Conservation (phyloP, 2,329 filamentous ascomycete genomes). For the Purpureocillium takamizusanense region DNA sequence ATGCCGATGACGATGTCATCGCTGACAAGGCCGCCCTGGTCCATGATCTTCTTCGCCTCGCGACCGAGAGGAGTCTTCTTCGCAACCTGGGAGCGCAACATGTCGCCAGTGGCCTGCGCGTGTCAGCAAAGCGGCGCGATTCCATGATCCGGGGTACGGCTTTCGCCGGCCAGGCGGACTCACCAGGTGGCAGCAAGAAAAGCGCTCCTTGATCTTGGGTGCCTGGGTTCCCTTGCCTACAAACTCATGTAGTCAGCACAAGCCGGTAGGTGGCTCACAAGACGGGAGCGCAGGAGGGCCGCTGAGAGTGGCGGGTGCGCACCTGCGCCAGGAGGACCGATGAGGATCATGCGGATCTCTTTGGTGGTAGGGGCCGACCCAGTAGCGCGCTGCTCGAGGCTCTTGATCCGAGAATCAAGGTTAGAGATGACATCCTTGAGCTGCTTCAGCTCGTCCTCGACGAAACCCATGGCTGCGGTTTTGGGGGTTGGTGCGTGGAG, state of each 20-base stretch:
- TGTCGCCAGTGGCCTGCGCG: slow-evolving; percentile 86
- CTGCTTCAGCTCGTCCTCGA: slow-evolving; percentile 76
- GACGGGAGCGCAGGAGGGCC: too few species aligned
- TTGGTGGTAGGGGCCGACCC: slow-evolving; percentile 43
- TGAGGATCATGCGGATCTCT: slow-evolving; percentile 90
- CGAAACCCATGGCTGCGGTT: slow-evolving; percentile 69
- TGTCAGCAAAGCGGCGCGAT: slow-evolving; percentile 3
- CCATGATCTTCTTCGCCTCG: slow-evolving; percentile 99
- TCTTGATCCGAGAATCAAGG: slow-evolving; percentile 78
- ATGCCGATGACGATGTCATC: slow-evolving; percentile 99
- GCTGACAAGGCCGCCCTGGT: slow-evolving; percentile 91
- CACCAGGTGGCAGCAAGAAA: slow-evolving; percentile 94
- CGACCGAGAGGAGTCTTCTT: slow-evolving; percentile 92
- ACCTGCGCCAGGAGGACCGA: slow-evolving; percentile 97
- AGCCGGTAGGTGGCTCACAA: too few species aligned
- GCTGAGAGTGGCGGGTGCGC: slow-evolving; percentile 26
- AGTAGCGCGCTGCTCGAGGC: slow-evolving; percentile 68
- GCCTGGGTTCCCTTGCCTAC: slow-evolving; percentile 98
- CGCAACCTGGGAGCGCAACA: slow-evolving; percentile 95
- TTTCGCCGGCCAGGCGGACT: slow-evolving; percentile 19
- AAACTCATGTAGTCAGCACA: neutral
- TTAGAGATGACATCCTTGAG: slow-evolving; percentile 75
- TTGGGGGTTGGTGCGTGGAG: slow-evolving; percentile 1
- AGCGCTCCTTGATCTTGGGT: slow-evolving; percentile 96
- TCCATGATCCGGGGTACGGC: slow-evolving; percentile 4